Evolutionary conservation across 495 filamentous ascomycete genomes (phyloP).

Genomic region (Podospora pseudocomata): DNA sequence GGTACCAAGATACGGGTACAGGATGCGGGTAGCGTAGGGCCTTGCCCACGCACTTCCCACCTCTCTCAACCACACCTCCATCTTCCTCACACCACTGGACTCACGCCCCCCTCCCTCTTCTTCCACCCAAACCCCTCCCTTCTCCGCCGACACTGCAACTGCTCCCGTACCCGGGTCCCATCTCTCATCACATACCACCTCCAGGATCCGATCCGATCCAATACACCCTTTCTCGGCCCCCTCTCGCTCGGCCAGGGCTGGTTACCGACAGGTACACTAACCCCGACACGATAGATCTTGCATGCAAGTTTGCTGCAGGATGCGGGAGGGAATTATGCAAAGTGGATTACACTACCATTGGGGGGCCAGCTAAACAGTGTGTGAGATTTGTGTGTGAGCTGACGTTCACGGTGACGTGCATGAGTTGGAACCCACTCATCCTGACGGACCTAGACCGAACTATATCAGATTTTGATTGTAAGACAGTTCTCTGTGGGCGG

Average conservation of each 20-base stretch:
- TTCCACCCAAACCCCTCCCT: background rate
- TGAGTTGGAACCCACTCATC: background rate
- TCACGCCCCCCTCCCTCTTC: background rate
- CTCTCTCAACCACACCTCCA: background rate
- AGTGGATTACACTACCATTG: background rate
- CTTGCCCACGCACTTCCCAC: background rate
- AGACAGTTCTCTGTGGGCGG: too few species aligned
- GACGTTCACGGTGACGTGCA: background rate
- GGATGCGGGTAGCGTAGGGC: background rate
- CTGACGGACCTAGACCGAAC: background rate
- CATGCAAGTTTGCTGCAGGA: background rate
- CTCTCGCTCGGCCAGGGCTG: too few species aligned
- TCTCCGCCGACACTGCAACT: background rate
- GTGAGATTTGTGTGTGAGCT: background rate
- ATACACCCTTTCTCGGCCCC: background rate
- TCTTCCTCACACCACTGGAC: background rate
- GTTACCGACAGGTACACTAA: background rate
- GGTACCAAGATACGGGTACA: background rate
- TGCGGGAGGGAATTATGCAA: background rate
- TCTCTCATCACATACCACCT: background rate
- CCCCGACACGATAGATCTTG: background rate
- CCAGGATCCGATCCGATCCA: background rate
- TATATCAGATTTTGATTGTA: background rate
- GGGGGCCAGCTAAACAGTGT: too few species aligned
- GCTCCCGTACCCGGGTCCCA: background rate